phyloP scores from a whole-genome alignment of 2,329 filamentous ascomycete species.

The Plenodomus biglobosus region DNA sequence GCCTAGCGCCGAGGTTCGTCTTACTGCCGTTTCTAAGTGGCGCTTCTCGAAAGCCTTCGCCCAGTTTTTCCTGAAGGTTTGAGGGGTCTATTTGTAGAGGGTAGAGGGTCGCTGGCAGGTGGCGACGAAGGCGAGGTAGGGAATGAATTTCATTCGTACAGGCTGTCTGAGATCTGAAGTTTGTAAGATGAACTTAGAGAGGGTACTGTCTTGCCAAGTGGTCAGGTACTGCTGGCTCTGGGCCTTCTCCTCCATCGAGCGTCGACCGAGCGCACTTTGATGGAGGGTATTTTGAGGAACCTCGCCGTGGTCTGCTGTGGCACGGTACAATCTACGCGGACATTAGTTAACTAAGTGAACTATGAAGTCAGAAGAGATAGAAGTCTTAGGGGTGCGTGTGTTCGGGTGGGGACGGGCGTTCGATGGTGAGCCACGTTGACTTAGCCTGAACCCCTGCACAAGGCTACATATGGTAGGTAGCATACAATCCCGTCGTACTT shows the following conservation, averaged over 20 bases:
- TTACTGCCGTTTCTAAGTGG: constrained; percentile 14
- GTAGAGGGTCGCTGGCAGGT: constrained; percentile 10
- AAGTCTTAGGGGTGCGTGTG: no score
- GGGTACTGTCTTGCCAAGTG: constrained; percentile 29
- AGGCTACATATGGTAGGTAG: no score
- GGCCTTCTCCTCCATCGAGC: constrained; percentile 30
- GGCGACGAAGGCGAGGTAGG: constrained; percentile 15
- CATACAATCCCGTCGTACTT: no score
- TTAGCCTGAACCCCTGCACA: no score
- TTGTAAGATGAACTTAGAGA: constrained; percentile 19
- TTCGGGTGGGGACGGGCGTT: no score
- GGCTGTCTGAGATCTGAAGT: constrained; percentile 17
- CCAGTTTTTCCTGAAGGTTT: constrained; percentile 20
- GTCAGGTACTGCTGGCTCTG: constrained; percentile 33
- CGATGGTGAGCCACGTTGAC: no score
- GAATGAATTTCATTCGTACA: constrained; percentile 21
- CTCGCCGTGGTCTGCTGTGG: background rate
- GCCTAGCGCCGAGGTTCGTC: constrained; percentile 12
- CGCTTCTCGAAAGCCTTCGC: constrained; percentile 5
- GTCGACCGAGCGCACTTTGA: constrained; percentile 24
- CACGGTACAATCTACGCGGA: constrained; percentile 4
- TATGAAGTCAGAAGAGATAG: no score
- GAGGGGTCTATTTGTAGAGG: constrained; percentile 4
- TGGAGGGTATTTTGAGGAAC: constrained; percentile 20
- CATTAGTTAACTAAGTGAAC: no score